Conservation (phyloP, 208 protist species). For the Leishmania braziliensis region DNA sequence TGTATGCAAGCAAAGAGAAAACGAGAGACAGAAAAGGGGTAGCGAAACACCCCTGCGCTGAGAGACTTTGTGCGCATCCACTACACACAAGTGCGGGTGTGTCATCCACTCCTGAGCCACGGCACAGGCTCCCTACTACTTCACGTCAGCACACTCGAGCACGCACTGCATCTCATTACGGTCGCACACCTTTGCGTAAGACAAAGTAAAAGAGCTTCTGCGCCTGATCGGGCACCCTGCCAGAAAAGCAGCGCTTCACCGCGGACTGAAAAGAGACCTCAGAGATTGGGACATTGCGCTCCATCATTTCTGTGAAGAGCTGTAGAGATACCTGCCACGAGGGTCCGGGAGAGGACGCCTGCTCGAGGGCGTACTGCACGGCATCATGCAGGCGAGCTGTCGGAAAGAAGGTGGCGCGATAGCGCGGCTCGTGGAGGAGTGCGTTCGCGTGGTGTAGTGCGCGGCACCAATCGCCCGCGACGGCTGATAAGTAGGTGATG, state of each 20-base stretch:
- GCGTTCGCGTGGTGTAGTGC: conserved; percentile 51
- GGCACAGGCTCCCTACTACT: not conserved
- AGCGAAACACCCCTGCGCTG: not conserved
- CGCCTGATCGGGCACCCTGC: conserved; percentile 53
- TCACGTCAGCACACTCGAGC: not conserved
- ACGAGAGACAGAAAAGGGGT: not conserved
- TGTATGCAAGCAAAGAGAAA: not conserved
- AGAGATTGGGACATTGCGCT: conserved; percentile 64
- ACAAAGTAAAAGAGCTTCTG: conserved; percentile 65
- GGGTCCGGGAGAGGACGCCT: conserved; percentile 45
- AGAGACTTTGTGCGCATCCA: too few species aligned
- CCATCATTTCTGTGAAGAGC: conserved; percentile 69
- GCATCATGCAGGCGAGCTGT: conserved; percentile 77
- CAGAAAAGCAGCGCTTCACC: conserved; percentile 68
- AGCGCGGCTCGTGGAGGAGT: conserved; percentile 47
- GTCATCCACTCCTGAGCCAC: not conserved
- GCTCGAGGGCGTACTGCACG: conserved; percentile 80
- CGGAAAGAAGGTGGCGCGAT: conserved; percentile 59
- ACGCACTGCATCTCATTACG: not conserved
- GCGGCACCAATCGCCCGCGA: conserved; percentile 59
- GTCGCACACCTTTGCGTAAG: conserved; percentile 34
- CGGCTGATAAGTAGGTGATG: conserved; percentile 47
- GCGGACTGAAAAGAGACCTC: conserved; percentile 76
- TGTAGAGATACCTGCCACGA: conserved; percentile 61
- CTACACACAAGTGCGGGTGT: not conserved